Conservation (phyloP, 352 stramenopile genomes). For the Phytophthora citricola region DNA sequence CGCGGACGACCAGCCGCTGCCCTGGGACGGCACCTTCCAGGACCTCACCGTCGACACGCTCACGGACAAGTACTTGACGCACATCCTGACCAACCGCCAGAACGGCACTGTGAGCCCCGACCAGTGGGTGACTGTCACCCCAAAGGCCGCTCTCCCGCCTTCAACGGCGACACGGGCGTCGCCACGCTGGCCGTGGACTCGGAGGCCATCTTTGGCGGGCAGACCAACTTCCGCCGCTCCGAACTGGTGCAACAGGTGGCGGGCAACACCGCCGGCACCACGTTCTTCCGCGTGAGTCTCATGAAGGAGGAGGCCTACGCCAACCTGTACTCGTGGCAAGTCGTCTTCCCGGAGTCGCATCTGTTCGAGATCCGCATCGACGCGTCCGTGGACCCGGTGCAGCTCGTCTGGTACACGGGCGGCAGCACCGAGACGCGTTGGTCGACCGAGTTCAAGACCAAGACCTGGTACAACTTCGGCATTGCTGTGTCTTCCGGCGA, state of each 20-base stretch:
- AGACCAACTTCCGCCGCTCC: conserved; percentile 72
- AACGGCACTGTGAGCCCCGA: conserved; percentile 44
- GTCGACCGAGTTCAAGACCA: conserved; percentile 53
- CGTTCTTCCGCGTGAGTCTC: conserved; percentile 68
- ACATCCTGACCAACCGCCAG: conserved; percentile 74
- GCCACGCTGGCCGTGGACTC: conserved; percentile 65
- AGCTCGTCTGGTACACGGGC: conserved; percentile 66
- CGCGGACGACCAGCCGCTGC: conserved; percentile 49
- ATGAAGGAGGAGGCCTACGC: conserved; percentile 55
- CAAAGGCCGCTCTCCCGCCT: conserved; percentile 54
- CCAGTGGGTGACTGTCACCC: conserved; percentile 57
- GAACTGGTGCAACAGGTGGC: conserved; percentile 70
- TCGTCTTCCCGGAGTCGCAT: conserved; percentile 69
- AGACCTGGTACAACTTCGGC: conserved; percentile 78
- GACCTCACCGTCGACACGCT: conserved; percentile 63
- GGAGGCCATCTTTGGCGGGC: conserved; percentile 58
- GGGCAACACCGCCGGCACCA: conserved; percentile 44
- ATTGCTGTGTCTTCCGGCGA: conserved; percentile 50
- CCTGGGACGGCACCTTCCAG: conserved; percentile 64
- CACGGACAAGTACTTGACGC: conserved; percentile 61
- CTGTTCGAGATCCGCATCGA: conserved; percentile 70
- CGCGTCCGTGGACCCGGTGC: conserved; percentile 50
- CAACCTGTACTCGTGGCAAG: conserved; percentile 61
- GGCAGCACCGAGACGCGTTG: conserved; percentile 55
- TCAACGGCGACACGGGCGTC: conserved; percentile 69